Percentiles rank a stretch among this genome's conserved stretches.
Conservation (phyloP, 352 stramenopile genomes). For the Phytopythium chamaehyphon region DNA sequence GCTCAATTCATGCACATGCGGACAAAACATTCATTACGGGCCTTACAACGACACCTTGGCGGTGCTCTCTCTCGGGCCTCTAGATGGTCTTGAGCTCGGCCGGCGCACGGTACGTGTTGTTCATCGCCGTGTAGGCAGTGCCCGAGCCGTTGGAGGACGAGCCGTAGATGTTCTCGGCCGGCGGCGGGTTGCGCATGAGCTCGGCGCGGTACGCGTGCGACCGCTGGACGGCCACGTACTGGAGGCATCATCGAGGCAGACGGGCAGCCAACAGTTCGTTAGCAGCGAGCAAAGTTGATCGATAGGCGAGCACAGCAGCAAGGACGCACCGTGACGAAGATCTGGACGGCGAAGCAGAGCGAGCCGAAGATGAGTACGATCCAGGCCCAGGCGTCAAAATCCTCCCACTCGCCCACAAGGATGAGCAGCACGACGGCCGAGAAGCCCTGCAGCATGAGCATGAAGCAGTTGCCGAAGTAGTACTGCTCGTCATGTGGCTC, state of each 20-base stretch:
- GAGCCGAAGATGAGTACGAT: conserved; percentile 65
- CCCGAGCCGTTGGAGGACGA: conserved; percentile 22
- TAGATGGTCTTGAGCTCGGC: conserved; percentile 77
- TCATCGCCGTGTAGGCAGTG: conserved; percentile 68
- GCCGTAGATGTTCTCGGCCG: conserved; percentile 73
- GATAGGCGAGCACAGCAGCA: not conserved
- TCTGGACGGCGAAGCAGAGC: conserved; percentile 60
- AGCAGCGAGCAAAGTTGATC: not conserved
- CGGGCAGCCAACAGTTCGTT: not conserved
- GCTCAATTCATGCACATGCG: too few species aligned
- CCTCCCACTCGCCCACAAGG: conserved; percentile 71
- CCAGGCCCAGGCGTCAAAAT: conserved; percentile 74
- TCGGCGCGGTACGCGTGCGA: conserved; percentile 77
- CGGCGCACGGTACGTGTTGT: conserved; percentile 41
- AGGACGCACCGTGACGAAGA: conserved; percentile 55
- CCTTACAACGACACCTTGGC: not conserved
- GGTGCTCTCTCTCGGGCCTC: not conserved
- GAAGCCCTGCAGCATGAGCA: conserved; percentile 68
- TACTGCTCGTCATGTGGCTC: conserved; percentile 33
- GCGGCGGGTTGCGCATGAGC: conserved; percentile 79
- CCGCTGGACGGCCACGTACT: conserved; percentile 74
- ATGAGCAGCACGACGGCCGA: conserved; percentile 73
- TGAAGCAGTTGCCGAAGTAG: conserved; percentile 87
- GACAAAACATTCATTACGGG: too few species aligned
- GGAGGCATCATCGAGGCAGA: not conserved